Evolutionary conservation across 306 rosid species (phyloP).

Genomic region (Boehmeria nivea): DNA sequence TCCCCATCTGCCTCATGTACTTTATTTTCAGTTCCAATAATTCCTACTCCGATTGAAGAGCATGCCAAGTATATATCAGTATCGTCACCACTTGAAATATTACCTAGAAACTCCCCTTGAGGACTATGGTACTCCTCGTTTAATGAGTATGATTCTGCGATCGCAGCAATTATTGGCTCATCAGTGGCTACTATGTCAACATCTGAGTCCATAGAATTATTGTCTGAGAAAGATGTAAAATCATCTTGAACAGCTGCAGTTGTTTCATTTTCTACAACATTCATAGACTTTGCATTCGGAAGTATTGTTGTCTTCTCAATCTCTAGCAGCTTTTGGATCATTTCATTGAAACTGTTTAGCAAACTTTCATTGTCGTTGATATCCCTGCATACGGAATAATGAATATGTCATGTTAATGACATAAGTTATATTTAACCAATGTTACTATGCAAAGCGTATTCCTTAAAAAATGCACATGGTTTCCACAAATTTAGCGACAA

Average conservation of each 20-base stretch:
- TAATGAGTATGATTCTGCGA: conserved; percentile 20
- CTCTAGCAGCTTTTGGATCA: conserved; percentile 51
- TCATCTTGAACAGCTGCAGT: conserved; percentile 23
- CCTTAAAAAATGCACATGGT: too few species aligned
- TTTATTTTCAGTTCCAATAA: too few species aligned
- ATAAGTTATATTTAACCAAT: too few species aligned
- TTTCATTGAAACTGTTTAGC: conserved; percentile 35
- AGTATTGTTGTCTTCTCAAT: conserved; percentile 38
- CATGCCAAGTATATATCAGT: too few species aligned
- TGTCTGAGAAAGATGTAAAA: conserved; percentile 22
- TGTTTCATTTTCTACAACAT: conserved; percentile 22
- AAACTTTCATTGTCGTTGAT: conserved; percentile 40
- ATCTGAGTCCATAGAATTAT: conserved; percentile 11
- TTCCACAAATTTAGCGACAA: too few species aligned
- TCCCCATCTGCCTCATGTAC: too few species aligned
- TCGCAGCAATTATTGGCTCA: conserved; percentile 17
- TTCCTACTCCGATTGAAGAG: too few species aligned
- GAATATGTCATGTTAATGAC: too few species aligned
- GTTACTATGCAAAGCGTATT: too few species aligned
- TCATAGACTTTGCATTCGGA: conserved; percentile 16
- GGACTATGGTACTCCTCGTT: too few species aligned
- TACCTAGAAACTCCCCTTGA: too few species aligned
- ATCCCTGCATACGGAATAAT: conserved; percentile 31
- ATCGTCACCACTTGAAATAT: too few species aligned
- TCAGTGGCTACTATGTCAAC: conserved; percentile 22